Percentiles rank a stretch among this genome's conserved stretches.
Evolutionary conservation across 2,329 filamentous ascomycete species (phyloP).

Genomic region (Lanzia echinophila): DNA sequence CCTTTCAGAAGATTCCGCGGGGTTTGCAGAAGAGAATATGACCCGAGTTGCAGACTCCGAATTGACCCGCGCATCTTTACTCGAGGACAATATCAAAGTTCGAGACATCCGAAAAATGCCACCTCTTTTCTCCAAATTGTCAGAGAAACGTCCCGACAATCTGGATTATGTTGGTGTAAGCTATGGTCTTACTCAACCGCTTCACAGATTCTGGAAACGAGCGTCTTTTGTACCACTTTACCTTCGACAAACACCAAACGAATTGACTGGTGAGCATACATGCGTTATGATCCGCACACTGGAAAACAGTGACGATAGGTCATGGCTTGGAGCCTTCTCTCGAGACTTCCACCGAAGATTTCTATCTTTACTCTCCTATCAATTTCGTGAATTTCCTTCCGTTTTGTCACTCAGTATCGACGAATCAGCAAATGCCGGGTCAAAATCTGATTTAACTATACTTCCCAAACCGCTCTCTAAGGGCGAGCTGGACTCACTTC

Average conservation of each 20-base stretch:
- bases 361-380: slow-evolving; percentile 80
- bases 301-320: slow-evolving; percentile 57
- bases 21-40: slow-evolving; percentile 52
- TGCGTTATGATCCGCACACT: slow-evolving; percentile 94
- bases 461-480: slow-evolving; percentile 57
- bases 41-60: slow-evolving; percentile 77
- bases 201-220: slow-evolving; percentile 97
- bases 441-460: slow-evolving; percentile 55
- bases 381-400: slow-evolving; percentile 78
- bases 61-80: slow-evolving; percentile 65
- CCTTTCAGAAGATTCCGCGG: slow-evolving; percentile 63
- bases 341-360: slow-evolving; percentile 95
- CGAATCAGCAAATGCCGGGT: slow-evolving; percentile 71
- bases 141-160: slow-evolving; percentile 69
- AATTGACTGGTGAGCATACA: slow-evolving; percentile 93
- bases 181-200: slow-evolving; percentile 77
- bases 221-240: slow-evolving; percentile 84
- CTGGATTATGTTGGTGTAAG: slow-evolving; percentile 95
- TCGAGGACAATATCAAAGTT: slow-evolving; percentile 83
- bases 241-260: slow-evolving; percentile 89
- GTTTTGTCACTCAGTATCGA: slow-evolving; percentile 79
- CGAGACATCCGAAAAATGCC: slow-evolving; percentile 89
- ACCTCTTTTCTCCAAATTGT: slow-evolving; percentile 81
- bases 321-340: slow-evolving; percentile 86
- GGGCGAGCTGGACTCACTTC: slow-evolving; percentile 63